Evolutionary conservation across 1,139 yeast genomes (phyloP), one percentile per base, ranked within the genome.

Genomic region (Blastobotrys serpentis): DNA sequence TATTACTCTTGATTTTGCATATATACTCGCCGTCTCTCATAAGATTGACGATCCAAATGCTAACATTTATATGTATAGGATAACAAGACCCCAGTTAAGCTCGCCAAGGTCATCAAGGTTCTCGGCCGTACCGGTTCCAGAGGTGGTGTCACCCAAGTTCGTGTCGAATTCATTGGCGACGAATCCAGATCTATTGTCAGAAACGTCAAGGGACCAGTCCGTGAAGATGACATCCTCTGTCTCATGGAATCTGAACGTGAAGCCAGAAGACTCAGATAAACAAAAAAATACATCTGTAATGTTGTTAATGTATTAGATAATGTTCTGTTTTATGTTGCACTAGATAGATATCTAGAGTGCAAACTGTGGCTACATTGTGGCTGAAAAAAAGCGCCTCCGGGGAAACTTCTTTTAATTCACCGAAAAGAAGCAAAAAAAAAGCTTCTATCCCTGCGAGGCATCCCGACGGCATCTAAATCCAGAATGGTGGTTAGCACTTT

Each of bases 131-230:
- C 98, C 84, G 98, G 97, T 74, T 90, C 97, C 74, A 90, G 98
- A 82, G 98, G 98, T 85, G 98, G 97, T 85, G 98, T 92, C 78
- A 92, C 98, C 78, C 98, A 92, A 80, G 98, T 92, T 76, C 90
- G 98, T 79, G 98, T 92, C 71, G 98, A 92, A 79, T 92, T 92
- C 86, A 83, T 92, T 76, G 98, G 90, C 76, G 98, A 92, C 75
- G 79, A 95, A 70, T 80, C 96, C 76, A 89, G 98, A 84, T 86
- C 96, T 72, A 90, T 92, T 72, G 97, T 92, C 81, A 89, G 98
- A 86, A 92, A 92, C 84, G 98, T 92, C 77, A 92, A 73, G 81
- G 98, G 98, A 71, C 97, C 98, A 76, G 98, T 90, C 75, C 88
- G 98, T 81, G 98, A 90, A 79, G 88, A 90, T 79, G 98, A 92